Evolutionary conservation across 495 filamentous ascomycete genomes (phyloP), one percentile per base, ranked within the genome.

Genomic region (Daldinia concentrica): DNA sequence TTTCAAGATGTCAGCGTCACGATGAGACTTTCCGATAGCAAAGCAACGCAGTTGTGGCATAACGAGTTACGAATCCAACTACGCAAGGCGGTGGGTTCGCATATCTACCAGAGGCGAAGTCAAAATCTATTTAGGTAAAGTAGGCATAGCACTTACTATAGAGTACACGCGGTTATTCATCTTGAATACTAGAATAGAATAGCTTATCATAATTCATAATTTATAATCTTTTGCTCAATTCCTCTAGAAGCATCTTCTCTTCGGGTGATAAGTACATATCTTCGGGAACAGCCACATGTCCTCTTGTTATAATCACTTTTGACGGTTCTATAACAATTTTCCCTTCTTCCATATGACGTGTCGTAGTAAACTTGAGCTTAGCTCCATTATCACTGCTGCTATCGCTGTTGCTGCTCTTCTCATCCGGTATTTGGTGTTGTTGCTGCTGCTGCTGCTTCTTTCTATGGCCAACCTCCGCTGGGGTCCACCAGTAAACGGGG

Each of bases 401-500:
- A 19, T 64, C 62, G 26, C 45, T 69, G n/a, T 39, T 50, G 22
- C 29, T 63, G n/a, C 52, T 37, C 11, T 61, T 54, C 29, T 56
- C 58, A 1, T 59, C 24, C 15, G 39, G 43, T 24, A 48, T 22
- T 54, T 52, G 34, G 4, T 36, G 11, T 55, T 65, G 14, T 12
- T 32, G 52, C 11, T 43, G 57, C n/a, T 61, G 58, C 37, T 15
- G 55, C 37, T 17, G 68, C 52, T 26, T 8, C 19, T 48, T 68
- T 41, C 41, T 22, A 3, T n/a, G 3, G 3, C 83, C 78, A 14
- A 84, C 79, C 62, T 80, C 71, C 34, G 75, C 76, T 5, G 87
- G 80, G 4, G 87, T 87, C 88, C 88, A 91, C 93, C 94, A 97
- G 74, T 91, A 96, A 15, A 89, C 74, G 1, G 94, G 94, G 72